phyloP scores from a whole-genome alignment of 2,329 filamentous ascomycete species.

The Neophaeococcomyces mojaviensis region DNA sequence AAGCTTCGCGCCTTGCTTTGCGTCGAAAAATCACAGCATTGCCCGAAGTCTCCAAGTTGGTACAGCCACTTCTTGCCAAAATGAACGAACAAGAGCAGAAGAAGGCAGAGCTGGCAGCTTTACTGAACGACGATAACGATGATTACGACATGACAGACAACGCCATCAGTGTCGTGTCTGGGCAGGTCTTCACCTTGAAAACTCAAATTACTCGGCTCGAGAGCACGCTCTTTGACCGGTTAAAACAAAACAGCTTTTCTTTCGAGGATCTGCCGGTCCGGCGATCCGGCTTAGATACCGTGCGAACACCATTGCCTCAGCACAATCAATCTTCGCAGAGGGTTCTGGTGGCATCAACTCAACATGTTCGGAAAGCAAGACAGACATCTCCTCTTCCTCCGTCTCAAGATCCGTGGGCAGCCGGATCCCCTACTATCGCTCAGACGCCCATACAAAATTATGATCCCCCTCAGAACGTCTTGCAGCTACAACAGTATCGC shows the following conservation, averaged over 20 bases:
- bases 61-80: slow-evolving; percentile 28
- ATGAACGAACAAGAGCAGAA: slow-evolving; percentile 27
- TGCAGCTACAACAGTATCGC: neutral
- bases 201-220: neutral
- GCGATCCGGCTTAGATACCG: neutral
- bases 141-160: slow-evolving; percentile 10
- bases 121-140: slow-evolving; percentile 12
- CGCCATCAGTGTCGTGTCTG: slow-evolving; percentile 11
- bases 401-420: neutral
- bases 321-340: slow-evolving; percentile 5
- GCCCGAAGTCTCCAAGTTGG: neutral
- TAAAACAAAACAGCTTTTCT: neutral
- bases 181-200: slow-evolving; percentile 1
- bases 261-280: neutral
- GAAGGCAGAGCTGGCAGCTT: slow-evolving; percentile 3
- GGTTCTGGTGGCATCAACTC: slow-evolving; percentile 23
- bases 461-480: neutral
- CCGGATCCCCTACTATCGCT: slow-evolving; percentile 14
- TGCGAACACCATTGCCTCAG: neutral
- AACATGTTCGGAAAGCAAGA: slow-evolving; percentile 6
- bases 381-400: neutral
- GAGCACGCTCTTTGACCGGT: neutral
- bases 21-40: neutral
- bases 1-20: too few relatives aligned
- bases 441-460: slow-evolving; percentile 13